Evolutionary conservation across 805 yeast genomes (phyloP), one percentile per base, ranked within the genome.

Genomic region (Ogataea methylovora): DNA sequence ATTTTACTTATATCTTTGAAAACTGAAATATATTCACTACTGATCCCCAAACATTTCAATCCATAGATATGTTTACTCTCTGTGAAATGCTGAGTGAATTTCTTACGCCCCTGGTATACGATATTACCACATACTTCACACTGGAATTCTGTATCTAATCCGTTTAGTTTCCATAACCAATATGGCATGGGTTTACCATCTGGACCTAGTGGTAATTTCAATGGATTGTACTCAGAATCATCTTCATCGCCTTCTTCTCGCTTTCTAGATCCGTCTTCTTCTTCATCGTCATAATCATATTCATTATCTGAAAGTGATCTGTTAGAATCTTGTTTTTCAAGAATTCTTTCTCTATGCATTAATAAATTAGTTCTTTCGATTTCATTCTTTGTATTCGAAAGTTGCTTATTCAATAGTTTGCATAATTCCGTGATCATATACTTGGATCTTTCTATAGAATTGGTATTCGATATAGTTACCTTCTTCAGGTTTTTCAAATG

Each of bases 161-260:
- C 98, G 48, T 86, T 87, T 29, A 88, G 63, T 55, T 88, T 92
- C 66, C 76, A 88, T 20, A 92, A 63, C 98, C 98, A 92, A 35
- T 69, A 76, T 2, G 98, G 98, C 20, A 92, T 85, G 1, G 97
- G 97, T 27, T 69, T 71, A 0, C 97, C 97, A 56, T 88, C 97
- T 14, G 84, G 71, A 0, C 95, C 97, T 0, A 84, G 34, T 0
- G 95, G 95, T 36, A 84, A 55, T 36, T 79, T 73, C 36, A 73
- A 61, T 14, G 79, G 76, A 39, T 69, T 68, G 22, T 45, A 45
- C n/a, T n/a, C n/a, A n/a, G n/a, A n/a, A n/a, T n/a, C n/a, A n/a
- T n/a, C n/a, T n/a, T n/a, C n/a, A n/a, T n/a, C n/a, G 4, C 40
- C 40, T 33, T 49, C 54, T 21, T 52, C 49, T 14, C 49, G 42